Evolutionary conservation across 306 rosid genomes (phyloP).

Genomic region (Sicyos edulis): DNA sequence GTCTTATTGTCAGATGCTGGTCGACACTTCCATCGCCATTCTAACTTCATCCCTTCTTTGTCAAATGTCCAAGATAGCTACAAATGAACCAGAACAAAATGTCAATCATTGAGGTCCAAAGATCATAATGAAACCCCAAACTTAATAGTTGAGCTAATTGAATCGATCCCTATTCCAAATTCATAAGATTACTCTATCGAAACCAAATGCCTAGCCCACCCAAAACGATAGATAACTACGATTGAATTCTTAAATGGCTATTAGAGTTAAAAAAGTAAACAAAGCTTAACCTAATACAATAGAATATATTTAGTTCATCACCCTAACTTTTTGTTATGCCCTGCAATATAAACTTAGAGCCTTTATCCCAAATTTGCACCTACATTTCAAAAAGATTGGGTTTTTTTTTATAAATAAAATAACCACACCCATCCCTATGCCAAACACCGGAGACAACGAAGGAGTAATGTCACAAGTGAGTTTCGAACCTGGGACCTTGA

Average conservation of each 20-base stretch:
- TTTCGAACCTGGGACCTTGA: no score
- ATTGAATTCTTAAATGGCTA: neutral
- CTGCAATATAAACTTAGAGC: neutral
- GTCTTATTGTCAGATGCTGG: conserved; percentile 52
- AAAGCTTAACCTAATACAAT: no score
- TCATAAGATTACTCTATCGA: neutral
- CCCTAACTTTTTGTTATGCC: neutral
- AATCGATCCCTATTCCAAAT: neutral
- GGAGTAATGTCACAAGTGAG: no score
- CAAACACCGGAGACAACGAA: no score
- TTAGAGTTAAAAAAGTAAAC: no score
- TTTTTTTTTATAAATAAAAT: no score
- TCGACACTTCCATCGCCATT: conserved; percentile 86
- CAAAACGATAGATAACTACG: neutral
- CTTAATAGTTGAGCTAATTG: neutral
- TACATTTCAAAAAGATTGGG: neutral
- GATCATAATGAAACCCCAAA: neutral
- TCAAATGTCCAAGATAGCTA: conserved; percentile 88
- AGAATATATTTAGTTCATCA: no score
- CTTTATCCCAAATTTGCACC: neutral
- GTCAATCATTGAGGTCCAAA: neutral
- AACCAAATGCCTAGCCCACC: neutral
- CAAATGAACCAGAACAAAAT: neutral
- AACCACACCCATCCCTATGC: no score
- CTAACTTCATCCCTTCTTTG: conserved; percentile 70